Evolutionary conservation across 164 flowering plant genomes (phyloP).

Genomic region (Vitis rupestris): DNA sequence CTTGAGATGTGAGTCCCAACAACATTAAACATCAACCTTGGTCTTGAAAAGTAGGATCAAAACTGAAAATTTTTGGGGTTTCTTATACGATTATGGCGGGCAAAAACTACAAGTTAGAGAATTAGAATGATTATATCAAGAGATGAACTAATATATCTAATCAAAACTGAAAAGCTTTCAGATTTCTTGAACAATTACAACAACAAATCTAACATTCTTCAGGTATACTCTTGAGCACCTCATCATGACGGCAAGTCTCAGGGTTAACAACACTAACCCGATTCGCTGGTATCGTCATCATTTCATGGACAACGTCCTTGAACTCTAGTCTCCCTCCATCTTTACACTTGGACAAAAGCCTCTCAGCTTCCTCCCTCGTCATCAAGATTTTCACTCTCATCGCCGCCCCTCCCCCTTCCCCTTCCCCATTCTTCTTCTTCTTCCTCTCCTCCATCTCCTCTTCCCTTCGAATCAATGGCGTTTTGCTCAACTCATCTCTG

Average conservation of each 20-base stretch:
- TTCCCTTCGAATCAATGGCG: not conserved
- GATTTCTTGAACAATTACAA: no score
- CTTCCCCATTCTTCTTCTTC: not conserved
- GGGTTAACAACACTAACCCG: constrained; percentile 11
- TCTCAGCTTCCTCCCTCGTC: constrained; percentile 28
- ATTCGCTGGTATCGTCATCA: constrained; percentile 13
- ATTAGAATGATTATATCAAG: no score
- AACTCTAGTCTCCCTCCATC: constrained; percentile 26
- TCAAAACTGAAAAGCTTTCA: no score
- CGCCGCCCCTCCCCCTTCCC: constrained; percentile 3
- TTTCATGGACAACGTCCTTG: constrained; percentile 19
- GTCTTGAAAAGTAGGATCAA: no score
- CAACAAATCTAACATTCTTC: constrained; percentile 6
- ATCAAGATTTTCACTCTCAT: constrained; percentile 28
- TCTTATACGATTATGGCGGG: no score
- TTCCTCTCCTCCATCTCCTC: not conserved
- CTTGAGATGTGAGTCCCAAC: no score
- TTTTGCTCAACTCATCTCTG: constrained; percentile 19
- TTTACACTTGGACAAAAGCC: constrained; percentile 24
- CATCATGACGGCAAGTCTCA: not conserved
- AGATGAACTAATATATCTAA: no score
- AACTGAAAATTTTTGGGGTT: no score
- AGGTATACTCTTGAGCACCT: constrained; percentile 12
- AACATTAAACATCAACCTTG: no score
- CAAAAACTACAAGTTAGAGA: no score